Percentiles rank a stretch among this genome's conserved stretches.
phyloP scores from a whole-genome alignment of 345 rosid species.

The Arabis alpina region DNA sequence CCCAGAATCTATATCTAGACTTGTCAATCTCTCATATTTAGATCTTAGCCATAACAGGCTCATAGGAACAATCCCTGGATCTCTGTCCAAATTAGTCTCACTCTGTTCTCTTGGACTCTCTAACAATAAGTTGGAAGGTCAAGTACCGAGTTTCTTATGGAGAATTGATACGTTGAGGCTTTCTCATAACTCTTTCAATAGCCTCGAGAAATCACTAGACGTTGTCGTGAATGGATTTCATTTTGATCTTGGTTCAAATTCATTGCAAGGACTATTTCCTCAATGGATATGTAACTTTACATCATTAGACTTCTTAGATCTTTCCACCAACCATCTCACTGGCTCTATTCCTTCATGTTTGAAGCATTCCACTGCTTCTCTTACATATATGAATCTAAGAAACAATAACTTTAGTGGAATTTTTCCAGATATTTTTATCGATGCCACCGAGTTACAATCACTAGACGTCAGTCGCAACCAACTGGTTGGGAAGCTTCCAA shows the following conservation, averaged over 20 bases:
- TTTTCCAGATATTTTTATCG: slow-evolving; percentile 11
- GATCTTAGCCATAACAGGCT: no score
- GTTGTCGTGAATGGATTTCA: no score
- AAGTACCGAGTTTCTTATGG: no score
- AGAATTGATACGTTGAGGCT: no score
- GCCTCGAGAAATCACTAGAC: no score
- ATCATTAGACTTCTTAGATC: slow-evolving; percentile 16
- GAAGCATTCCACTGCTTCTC: not conserved
- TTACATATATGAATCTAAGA: not conserved
- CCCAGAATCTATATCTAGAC: not conserved
- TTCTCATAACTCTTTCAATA: no score
- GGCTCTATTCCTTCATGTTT: slow-evolving; percentile 47
- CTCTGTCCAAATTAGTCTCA: not conserved
- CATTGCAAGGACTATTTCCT: no score
- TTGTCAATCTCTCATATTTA: no score
- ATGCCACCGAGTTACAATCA: not conserved
- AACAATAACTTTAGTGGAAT: not conserved
- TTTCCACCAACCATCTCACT: slow-evolving; percentile 47
- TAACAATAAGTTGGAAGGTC: no score
- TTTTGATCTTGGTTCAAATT: no score
- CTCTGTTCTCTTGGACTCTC: not conserved
- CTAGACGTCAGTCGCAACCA: slow-evolving; percentile 23
- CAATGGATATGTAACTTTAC: no score
- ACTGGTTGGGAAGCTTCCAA: slow-evolving; percentile 40
- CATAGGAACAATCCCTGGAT: not conserved